Percentiles rank a stretch among this genome's conserved stretches.
These are phyloP conservation scores for Angophora floribunda DNA, from an alignment of 345 rosid genomes.

Conservation along the genomic window DNA sequence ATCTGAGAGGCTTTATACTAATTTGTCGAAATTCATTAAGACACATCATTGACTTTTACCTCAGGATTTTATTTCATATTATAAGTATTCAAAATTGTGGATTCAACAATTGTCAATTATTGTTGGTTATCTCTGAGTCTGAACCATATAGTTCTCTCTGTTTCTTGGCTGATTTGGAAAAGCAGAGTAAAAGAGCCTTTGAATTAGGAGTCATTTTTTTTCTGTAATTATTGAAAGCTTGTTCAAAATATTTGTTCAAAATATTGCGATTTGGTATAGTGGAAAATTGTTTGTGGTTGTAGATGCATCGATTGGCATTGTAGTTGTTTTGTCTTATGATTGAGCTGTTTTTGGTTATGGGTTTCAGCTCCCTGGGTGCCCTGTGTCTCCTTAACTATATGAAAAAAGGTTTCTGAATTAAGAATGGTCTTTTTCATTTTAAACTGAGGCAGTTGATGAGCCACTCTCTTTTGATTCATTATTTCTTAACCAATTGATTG, in stretches of 20 bases:
- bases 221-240: background rate
- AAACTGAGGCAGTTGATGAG: background rate
- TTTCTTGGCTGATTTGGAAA: background rate
- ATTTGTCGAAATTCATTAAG: background rate
- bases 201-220: background rate
- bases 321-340: background rate
- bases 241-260: background rate
- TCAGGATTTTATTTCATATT: background rate
- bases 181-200: background rate
- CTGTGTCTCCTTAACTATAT: background rate
- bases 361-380: background rate
- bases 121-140: background rate
- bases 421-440: background rate
- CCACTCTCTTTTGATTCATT: background rate
- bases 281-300: background rate
- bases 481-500: background rate
- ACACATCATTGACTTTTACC: background rate
- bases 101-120: background rate
- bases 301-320: background rate
- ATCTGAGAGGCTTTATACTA: background rate
- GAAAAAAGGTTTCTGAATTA: background rate
- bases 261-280: background rate
- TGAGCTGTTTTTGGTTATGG: background rate
- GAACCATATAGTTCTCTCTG: background rate
- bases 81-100: background rate